Evolutionary conservation across 495 filamentous ascomycete species (phyloP).

Genomic region (Acidiella bohemica): DNA sequence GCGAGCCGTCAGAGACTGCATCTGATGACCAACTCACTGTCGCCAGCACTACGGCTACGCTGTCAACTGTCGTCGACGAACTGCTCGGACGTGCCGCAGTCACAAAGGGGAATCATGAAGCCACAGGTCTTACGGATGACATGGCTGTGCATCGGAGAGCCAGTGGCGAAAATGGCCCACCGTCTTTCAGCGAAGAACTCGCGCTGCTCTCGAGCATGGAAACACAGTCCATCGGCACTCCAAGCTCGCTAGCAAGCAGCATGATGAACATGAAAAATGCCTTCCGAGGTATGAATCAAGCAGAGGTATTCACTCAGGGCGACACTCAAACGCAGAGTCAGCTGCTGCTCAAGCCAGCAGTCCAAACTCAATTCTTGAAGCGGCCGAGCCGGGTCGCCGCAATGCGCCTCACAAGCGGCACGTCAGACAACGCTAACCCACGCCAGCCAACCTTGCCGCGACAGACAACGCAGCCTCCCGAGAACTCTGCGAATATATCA

Average conservation of each 20-base stretch:
- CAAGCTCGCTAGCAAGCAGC: slow-evolving; percentile 9
- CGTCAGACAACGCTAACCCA: too few species aligned
- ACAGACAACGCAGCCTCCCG: slow-evolving; percentile 3
- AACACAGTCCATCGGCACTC: not conserved
- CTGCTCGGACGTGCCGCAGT: too few species aligned
- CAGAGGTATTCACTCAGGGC: slow-evolving; percentile 12
- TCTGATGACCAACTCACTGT: not conserved
- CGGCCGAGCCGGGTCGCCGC: too few species aligned
- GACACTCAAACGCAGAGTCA: slow-evolving; percentile 13
- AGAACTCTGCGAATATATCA: too few species aligned
- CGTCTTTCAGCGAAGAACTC: too few species aligned
- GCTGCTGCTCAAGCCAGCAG: too few species aligned
- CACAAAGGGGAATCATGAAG: not conserved
- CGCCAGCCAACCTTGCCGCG: not conserved
- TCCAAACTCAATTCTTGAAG: too few species aligned
- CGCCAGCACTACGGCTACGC: not conserved
- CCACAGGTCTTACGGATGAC: not conserved
- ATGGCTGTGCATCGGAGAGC: not conserved
- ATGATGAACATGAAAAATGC: slow-evolving; percentile 5
- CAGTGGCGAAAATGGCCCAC: not conserved
- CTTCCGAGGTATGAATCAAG: slow-evolving; percentile 12
- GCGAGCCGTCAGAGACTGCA: not conserved
- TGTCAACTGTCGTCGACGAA: not conserved
- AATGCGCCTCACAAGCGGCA: too few species aligned
- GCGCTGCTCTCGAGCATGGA: too few species aligned